These are phyloP conservation scores for Leucocoprinus birnbaumii DNA, from an alignment of 768 basidiomycete species.

Conservation along the genomic window DNA sequence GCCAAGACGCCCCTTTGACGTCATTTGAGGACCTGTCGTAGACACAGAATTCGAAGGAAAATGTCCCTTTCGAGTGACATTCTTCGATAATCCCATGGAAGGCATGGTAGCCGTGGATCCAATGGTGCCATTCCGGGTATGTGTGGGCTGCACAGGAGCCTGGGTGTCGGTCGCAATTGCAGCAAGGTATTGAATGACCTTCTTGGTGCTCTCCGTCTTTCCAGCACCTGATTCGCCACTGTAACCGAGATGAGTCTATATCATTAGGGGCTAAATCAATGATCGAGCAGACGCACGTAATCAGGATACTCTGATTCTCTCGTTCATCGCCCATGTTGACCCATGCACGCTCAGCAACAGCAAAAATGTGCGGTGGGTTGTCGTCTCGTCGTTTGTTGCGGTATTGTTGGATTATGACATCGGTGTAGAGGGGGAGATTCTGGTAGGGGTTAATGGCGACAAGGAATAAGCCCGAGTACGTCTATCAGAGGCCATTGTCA, in stretches of 20 bases:
- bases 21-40: conserved; percentile 41
- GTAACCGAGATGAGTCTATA: conserved; percentile 9
- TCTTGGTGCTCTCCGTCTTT: conserved; percentile 99
- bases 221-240: conserved; percentile 99
- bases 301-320: conserved; percentile 96
- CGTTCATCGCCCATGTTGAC: conserved; percentile 96
- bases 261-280: conserved; percentile 1
- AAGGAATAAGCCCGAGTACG: conserved; percentile 94
- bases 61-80: conserved; percentile 55
- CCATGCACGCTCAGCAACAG: conserved; percentile 97
- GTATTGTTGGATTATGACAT: conserved; percentile 86
- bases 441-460: conserved; percentile 99
- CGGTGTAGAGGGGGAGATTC: conserved; percentile 85
- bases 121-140: conserved; percentile 66
- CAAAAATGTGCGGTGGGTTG: conserved; percentile 95
- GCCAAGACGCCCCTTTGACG: conserved; percentile 74
- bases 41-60: conserved; percentile 40
- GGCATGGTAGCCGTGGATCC: conserved; percentile 56
- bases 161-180: conserved; percentile 89
- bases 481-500: conserved; percentile 41
- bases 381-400: conserved; percentile 86
- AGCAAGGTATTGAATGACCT: conserved; percentile 98
- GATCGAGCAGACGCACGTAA: conserved; percentile 71
- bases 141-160: conserved; percentile 49
- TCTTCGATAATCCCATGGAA: conserved; percentile 66